Evolutionary conservation across 2,329 filamentous ascomycete species (phyloP).

Genomic region (Myriosclerotinia curreyana): DNA sequence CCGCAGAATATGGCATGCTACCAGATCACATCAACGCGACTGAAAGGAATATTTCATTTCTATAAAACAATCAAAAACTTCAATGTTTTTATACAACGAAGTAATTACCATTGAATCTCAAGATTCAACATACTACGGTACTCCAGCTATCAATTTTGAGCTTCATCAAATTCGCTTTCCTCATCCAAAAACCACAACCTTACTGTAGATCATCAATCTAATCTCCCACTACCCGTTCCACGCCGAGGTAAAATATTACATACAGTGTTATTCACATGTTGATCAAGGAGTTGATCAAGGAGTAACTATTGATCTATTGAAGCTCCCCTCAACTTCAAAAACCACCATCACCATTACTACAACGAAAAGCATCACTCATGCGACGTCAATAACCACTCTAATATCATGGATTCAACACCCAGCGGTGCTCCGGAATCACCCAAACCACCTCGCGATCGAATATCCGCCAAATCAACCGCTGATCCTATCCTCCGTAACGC

Average conservation of each 20-base stretch:
- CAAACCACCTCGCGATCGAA: conserved; percentile 27
- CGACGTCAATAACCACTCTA: conserved; percentile 5
- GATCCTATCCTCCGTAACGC: conserved; percentile 81
- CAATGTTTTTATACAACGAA: too few species aligned
- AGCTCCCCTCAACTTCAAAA: not conserved
- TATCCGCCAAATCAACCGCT: conserved; percentile 40
- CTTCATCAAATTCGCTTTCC: not conserved
- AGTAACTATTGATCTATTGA: not conserved
- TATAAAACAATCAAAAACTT: not conserved
- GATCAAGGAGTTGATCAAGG: conserved; percentile 6
- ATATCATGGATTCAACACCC: conserved; percentile 28
- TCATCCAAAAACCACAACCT: not conserved
- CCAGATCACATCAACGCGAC: not conserved
- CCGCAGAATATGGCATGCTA: not conserved
- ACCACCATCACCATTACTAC: not conserved
- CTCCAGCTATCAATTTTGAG: too few species aligned
- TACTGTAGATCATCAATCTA: conserved; percentile 17
- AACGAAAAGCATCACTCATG: conserved; percentile 11
- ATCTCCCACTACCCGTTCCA: conserved; percentile 5
- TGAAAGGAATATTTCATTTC: not conserved
- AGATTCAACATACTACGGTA: too few species aligned
- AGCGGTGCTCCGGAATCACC: conserved; percentile 26
- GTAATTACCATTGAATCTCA: not conserved
- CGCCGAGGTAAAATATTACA: conserved; percentile 15
- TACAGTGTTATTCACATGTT: conserved; percentile 22